Evolutionary conservation across 768 basidiomycete species (phyloP).

Genomic region (Leccinum olivaceopallidum): DNA sequence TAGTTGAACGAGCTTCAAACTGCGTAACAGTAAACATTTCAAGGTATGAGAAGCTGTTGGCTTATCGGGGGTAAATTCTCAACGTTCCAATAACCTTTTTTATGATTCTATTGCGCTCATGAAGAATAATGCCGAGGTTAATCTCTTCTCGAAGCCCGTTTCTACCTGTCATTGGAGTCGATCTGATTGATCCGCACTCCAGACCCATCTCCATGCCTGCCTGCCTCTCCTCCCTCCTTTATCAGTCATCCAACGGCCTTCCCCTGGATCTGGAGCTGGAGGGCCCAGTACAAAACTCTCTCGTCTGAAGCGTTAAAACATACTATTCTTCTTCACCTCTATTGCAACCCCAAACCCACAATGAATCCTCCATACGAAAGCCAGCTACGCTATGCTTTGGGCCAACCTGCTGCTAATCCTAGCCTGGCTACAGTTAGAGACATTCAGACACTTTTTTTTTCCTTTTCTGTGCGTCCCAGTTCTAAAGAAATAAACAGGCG

Average conservation of each 20-base stretch:
- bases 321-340: background rate
- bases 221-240: background rate
- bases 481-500: background rate
- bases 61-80: background rate
- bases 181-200: background rate
- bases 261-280: conserved; percentile 5
- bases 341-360: background rate
- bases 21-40: too few relatives aligned
- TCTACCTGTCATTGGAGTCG: background rate
- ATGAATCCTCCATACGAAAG: background rate
- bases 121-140: background rate
- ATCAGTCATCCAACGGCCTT: background rate
- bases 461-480: background rate
- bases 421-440: too few relatives aligned
- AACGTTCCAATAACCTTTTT: background rate
- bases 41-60: background rate
- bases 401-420: background rate
- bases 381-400: background rate
- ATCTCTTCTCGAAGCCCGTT: background rate
- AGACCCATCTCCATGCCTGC: background rate
- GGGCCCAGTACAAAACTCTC: background rate
- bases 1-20: background rate
- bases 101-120: background rate
- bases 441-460: background rate
- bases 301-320: too few relatives aligned